Evolutionary conservation across 2,329 filamentous ascomycete genomes (phyloP).

Genomic region (Boeremia lycopersici): DNA sequence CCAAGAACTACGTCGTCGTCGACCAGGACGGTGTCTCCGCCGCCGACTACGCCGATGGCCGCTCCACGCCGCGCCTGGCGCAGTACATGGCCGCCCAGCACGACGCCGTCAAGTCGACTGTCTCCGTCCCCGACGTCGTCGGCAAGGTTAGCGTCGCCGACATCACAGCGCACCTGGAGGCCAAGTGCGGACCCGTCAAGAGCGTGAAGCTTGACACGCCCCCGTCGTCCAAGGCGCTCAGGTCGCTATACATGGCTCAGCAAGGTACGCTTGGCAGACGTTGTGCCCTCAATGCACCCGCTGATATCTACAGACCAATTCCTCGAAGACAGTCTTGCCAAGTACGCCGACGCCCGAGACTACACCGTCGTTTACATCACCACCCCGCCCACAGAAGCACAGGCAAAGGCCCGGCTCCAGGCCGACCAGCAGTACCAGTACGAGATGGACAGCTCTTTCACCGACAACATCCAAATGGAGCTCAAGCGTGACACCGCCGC

Average conservation of each 20-base stretch:
- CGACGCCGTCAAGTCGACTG: conserved; percentile 60
- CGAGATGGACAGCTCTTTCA: conserved; percentile 67
- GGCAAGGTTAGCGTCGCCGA: conserved; percentile 54
- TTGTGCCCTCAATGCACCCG: too few relatives aligned
- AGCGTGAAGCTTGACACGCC: conserved; percentile 23
- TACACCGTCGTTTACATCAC: conserved; percentile 82
- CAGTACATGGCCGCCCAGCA: conserved; percentile 56
- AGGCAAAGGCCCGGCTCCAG: conserved; percentile 30
- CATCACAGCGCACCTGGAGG: conserved; percentile 52
- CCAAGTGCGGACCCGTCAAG: conserved; percentile 53
- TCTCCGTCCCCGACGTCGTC: conserved; percentile 59
- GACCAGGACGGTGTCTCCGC: conserved; percentile 76
- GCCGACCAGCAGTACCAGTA: conserved; percentile 54
- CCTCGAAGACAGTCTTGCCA: conserved; percentile 33
- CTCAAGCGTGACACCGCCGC: conserved; percentile 69
- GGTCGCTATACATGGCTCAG: conserved; percentile 22
- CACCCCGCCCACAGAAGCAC: conserved; percentile 55
- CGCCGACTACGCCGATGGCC: conserved; percentile 66
- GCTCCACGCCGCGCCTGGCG: conserved; percentile 60
- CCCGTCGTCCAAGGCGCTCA: conserved; percentile 18
- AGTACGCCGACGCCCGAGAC: conserved; percentile 53
- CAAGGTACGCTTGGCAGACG: conserved; percentile 23
- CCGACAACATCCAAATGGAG: conserved; percentile 70
- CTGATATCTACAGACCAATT: conserved; percentile 28
- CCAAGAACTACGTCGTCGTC: conserved; percentile 76